phyloP scores from a whole-genome alignment of 2,329 filamentous ascomycete genomes.

The Colletotrichum sp. region DNA sequence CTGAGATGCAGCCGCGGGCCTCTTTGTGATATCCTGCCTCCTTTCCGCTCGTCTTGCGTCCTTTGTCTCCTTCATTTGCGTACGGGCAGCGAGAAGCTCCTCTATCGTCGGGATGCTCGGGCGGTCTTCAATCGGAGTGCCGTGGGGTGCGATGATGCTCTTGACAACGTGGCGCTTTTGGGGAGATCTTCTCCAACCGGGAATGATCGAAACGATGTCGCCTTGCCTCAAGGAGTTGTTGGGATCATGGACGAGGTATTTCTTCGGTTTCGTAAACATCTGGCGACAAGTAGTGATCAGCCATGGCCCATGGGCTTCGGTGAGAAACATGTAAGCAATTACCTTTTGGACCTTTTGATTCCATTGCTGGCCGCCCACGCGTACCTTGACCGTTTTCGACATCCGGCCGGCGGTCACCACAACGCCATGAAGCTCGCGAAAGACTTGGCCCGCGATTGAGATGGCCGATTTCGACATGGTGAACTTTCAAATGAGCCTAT shows the following conservation, averaged over 20 bases:
- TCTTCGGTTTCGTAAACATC: constrained; percentile 69
- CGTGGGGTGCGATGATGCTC: constrained; percentile 73
- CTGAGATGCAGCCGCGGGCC: not conserved
- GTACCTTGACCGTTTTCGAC: constrained; percentile 80
- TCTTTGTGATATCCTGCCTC: constrained; percentile 22
- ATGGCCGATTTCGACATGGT: constrained; percentile 41
- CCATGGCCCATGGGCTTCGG: not conserved
- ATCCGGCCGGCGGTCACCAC: constrained; percentile 81
- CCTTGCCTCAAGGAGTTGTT: constrained; percentile 74
- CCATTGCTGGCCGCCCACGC: constrained; percentile 74
- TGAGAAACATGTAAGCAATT: not conserved
- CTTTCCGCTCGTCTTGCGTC: constrained; percentile 53
- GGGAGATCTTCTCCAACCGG: constrained; percentile 69
- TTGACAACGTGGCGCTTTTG: constrained; percentile 77
- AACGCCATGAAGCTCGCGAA: constrained; percentile 66
- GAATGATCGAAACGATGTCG: constrained; percentile 75
- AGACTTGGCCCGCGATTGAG: constrained; percentile 45
- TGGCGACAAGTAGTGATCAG: constrained; percentile 32
- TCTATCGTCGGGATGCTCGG: constrained; percentile 69
- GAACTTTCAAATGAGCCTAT: not conserved
- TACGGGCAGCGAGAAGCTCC: constrained; percentile 61
- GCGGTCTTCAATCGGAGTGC: constrained; percentile 66
- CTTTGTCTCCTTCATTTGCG: constrained; percentile 62
- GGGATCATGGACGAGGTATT: constrained; percentile 80
- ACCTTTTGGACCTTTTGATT: constrained; percentile 46